phyloP scores from a whole-genome alignment of 805 yeast species.

The Candida xyloterini region DNA sequence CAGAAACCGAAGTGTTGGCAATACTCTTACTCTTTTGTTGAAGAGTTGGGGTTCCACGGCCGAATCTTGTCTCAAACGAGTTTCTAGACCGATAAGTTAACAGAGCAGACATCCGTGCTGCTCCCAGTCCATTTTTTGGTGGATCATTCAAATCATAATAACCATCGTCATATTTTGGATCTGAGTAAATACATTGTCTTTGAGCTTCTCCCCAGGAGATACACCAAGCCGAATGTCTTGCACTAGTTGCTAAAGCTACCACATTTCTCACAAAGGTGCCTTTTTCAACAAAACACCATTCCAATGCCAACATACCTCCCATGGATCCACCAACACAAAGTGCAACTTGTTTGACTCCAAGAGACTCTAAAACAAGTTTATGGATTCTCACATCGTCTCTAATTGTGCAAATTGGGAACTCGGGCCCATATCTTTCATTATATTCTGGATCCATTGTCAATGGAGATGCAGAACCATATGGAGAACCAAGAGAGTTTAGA shows the following conservation, averaged over 20 bases:
- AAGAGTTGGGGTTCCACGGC: constrained; percentile 65
- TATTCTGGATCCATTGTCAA: constrained; percentile 76
- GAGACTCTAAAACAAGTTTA: constrained; percentile 66
- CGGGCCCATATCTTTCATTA: constrained; percentile 82
- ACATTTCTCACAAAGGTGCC: constrained; percentile 66
- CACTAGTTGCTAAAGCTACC: constrained; percentile 89
- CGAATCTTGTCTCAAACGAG: constrained; percentile 86
- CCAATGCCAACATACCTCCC: constrained; percentile 97
- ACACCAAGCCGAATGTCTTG: constrained; percentile 97
- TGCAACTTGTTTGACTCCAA: constrained; percentile 79
- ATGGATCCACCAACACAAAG: constrained; percentile 94
- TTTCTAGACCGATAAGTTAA: constrained; percentile 90
- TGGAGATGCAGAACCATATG: constrained; percentile 95
- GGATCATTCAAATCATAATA: constrained; percentile 76
- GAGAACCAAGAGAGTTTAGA: constrained; percentile 90
- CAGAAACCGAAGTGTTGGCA: constrained; percentile 6
- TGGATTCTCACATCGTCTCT: constrained; percentile 89
- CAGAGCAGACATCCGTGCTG: constrained; percentile 96
- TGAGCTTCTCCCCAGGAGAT: constrained; percentile 99
- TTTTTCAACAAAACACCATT: constrained; percentile 65
- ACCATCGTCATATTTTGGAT: constrained; percentile 90
- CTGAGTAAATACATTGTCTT: constrained; percentile 92
- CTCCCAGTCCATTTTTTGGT: constrained; percentile 83
- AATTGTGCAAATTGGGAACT: constrained; percentile 90
- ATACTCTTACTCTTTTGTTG: constrained; percentile 25